Conservation (phyloP, 345 rosid species). For the Lenwebbia sp. region DNA sequence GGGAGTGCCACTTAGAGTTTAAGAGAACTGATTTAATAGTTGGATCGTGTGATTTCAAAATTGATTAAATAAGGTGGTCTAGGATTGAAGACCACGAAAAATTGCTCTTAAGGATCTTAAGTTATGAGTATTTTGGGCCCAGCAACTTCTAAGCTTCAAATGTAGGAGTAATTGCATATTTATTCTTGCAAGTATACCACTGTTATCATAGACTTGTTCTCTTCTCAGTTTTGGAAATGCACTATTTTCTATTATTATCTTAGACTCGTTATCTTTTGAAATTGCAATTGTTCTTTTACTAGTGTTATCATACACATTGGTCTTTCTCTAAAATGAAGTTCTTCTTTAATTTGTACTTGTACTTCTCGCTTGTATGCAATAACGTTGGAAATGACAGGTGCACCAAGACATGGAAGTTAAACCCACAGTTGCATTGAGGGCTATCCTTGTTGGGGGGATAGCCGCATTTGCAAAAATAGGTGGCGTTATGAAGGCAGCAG, state of each 20-base stretch:
- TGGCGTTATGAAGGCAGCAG: constrained; percentile 78
- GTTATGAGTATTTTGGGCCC: not conserved
- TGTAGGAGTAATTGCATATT: not conserved
- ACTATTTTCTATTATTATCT: not conserved
- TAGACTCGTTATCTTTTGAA: not conserved
- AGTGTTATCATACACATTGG: not conserved
- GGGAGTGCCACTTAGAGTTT: not conserved
- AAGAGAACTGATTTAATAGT: not conserved
- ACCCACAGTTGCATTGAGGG: constrained; percentile 89
- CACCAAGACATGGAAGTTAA: constrained; percentile 47
- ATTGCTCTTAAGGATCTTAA: not conserved
- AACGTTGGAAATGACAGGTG: constrained; percentile 8
- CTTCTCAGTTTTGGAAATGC: not conserved
- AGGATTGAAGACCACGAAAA: not conserved
- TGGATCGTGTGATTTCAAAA: not conserved
- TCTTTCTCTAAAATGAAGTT: not conserved
- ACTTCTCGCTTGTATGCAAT: not conserved
- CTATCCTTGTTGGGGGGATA: constrained; percentile 65
- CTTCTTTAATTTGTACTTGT: not conserved
- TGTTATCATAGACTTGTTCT: not conserved
- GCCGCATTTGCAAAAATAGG: constrained; percentile 75
- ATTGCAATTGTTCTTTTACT: not conserved
- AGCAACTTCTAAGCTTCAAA: not conserved
- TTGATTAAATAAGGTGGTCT: not conserved
- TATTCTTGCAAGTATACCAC: not conserved